phyloP scores from a whole-genome alignment of 805 yeast species.

The Wickerhamomyces sydowiorum region DNA sequence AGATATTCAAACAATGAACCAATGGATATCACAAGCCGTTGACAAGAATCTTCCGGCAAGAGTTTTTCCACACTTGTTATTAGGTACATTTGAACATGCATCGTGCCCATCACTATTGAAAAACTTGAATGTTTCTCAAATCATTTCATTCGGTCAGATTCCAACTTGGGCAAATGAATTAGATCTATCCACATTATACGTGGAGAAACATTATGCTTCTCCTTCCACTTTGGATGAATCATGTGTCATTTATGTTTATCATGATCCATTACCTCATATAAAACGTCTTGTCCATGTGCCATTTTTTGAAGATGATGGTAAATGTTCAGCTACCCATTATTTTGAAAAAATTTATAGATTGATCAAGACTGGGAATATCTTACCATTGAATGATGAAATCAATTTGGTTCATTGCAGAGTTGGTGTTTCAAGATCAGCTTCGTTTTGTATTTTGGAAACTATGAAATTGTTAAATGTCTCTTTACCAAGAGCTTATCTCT shows the following conservation, averaged over 20 bases:
- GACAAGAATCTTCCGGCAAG: slow-evolving; percentile 53
- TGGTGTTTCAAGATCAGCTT: slow-evolving; percentile 87
- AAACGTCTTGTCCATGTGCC: slow-evolving; percentile 42
- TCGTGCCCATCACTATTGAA: slow-evolving; percentile 53
- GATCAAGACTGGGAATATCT: slow-evolving; percentile 44
- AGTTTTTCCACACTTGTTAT: slow-evolving; percentile 69
- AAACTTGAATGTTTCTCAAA: slow-evolving; percentile 57
- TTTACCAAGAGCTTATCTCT: slow-evolving; percentile 70
- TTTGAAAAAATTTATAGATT: slow-evolving; percentile 56
- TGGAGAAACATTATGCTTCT: not conserved
- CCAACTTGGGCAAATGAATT: slow-evolving; percentile 43
- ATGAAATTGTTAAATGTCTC: slow-evolving; percentile 63
- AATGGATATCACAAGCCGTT: not conserved
- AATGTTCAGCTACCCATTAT: slow-evolving; percentile 57
- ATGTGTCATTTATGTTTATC: not conserved
- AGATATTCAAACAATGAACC: not conserved
- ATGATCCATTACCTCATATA: slow-evolving; percentile 1
- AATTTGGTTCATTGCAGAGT: slow-evolving; percentile 84
- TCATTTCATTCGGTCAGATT: slow-evolving; percentile 77
- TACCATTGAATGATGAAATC: slow-evolving; percentile 28
- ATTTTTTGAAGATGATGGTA: slow-evolving; percentile 80
- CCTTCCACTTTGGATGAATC: not conserved
- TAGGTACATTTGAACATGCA: slow-evolving; percentile 80
- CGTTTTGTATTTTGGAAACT: slow-evolving; percentile 86
- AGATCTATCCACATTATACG: not conserved